Evolutionary conservation across 257 asterid species (phyloP).

Genomic region (Solanum phureja): DNA sequence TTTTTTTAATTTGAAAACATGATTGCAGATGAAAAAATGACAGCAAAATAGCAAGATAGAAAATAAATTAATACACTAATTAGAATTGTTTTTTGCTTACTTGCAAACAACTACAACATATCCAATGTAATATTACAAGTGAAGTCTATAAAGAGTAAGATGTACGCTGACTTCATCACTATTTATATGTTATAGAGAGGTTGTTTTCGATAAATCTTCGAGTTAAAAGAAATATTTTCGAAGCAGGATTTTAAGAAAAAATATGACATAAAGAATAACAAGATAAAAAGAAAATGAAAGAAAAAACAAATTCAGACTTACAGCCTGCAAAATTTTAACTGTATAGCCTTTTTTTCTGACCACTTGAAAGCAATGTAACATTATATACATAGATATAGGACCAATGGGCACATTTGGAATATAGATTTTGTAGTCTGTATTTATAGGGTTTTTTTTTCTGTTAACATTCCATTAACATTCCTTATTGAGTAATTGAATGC

Average conservation of each 20-base stretch:
- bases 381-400: not conserved
- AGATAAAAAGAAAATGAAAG: not conserved
- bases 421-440: not conserved
- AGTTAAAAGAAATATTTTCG: not conserved
- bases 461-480: not conserved
- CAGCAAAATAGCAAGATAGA: too few relatives aligned
- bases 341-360: not conserved
- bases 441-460: not conserved
- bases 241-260: not conserved
- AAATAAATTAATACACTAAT: too few relatives aligned
- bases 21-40: too few relatives aligned
- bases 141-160: not conserved
- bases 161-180: fast-evolving
- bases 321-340: not conserved
- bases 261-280: not conserved
- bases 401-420: not conserved
- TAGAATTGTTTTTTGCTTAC: too few relatives aligned
- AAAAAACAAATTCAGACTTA: not conserved
- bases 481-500: not conserved
- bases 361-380: not conserved
- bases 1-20: too few relatives aligned
- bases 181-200: not conserved
- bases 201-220: not conserved
- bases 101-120: not conserved
- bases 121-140: not conserved